Percentiles rank a stretch among this genome's conserved stretches.
phyloP scores from a whole-genome alignment of 768 basidiomycete genomes.

The Glaciozyma antarctica region DNA sequence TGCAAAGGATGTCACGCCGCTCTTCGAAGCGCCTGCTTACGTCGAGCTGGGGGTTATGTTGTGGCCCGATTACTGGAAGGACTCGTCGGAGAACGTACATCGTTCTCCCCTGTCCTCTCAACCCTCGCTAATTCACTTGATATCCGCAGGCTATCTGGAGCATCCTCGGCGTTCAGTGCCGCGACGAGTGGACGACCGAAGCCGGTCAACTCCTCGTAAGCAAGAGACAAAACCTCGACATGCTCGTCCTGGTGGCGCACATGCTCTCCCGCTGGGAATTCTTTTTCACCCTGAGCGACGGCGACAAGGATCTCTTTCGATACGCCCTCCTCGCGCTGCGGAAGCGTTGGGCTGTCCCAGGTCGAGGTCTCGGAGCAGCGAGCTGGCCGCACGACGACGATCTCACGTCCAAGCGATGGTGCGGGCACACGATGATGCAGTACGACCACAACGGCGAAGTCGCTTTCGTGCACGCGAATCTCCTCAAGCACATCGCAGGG shows the following conservation, averaged over 20 bases:
- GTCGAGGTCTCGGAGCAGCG: constrained; percentile 42
- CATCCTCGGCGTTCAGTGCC: constrained; percentile 42
- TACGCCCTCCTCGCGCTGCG: constrained; percentile 41
- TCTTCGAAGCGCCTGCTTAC: constrained; percentile 43
- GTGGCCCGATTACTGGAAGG: constrained; percentile 44
- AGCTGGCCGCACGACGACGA: constrained; percentile 20
- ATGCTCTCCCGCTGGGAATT: constrained; percentile 41
- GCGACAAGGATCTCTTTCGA: constrained; percentile 43
- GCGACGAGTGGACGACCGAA: constrained; percentile 46
- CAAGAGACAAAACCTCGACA: constrained; percentile 43
- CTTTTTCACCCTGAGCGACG: constrained; percentile 44
- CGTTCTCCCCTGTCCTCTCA: neutral
- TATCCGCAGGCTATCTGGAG: constrained; percentile 38
- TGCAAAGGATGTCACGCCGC: constrained; percentile 38
- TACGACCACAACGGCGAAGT: constrained; percentile 38
- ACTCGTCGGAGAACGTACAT: constrained; percentile 31
- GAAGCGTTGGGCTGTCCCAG: constrained; percentile 46
- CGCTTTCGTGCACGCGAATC: constrained; percentile 42
- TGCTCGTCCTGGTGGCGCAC: constrained; percentile 35
- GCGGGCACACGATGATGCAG: constrained; percentile 40
- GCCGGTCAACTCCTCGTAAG: constrained; percentile 45
- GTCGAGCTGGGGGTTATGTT: constrained; percentile 39
- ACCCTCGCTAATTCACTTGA: neutral
- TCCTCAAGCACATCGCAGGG: constrained; percentile 40
- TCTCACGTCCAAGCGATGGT: constrained; percentile 33